Conservation (phyloP, 75 land plant genomes). For the Pseudotsuga menziesii region DNA sequence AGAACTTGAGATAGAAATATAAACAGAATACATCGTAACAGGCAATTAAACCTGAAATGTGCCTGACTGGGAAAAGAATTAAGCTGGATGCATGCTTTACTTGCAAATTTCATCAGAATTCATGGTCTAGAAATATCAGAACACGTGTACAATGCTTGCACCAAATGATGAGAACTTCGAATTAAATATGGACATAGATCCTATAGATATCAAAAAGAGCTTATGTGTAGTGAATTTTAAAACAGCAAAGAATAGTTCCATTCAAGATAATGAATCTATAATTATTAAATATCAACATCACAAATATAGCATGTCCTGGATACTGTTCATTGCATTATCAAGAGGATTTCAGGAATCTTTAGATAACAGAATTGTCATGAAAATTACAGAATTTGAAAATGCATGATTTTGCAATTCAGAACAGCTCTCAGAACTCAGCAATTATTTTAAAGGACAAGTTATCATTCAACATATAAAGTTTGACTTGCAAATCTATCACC, state of each 20-base stretch:
- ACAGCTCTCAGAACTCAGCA: not conserved
- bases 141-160: not conserved
- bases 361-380: no score
- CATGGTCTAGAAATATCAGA: no score
- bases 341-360: no score
- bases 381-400: not conserved
- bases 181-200: not conserved
- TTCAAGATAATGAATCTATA: not conserved
- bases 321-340: not conserved
- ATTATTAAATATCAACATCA: not conserved
- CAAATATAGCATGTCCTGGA: no score
- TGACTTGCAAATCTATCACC: no score
- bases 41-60: not conserved
- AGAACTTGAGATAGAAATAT: not conserved
- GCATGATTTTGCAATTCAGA: not conserved
- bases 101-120: not conserved
- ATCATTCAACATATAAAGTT: no score
- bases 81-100: not conserved
- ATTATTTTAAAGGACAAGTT: not conserved
- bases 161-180: not conserved
- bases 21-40: not conserved
- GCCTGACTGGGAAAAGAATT: not conserved
- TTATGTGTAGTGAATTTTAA: not conserved
- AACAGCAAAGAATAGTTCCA: not conserved
- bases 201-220: not conserved